Base-by-base conservation (phyloP, 805 yeast species). In the Ogataea pilisensis region DNA sequence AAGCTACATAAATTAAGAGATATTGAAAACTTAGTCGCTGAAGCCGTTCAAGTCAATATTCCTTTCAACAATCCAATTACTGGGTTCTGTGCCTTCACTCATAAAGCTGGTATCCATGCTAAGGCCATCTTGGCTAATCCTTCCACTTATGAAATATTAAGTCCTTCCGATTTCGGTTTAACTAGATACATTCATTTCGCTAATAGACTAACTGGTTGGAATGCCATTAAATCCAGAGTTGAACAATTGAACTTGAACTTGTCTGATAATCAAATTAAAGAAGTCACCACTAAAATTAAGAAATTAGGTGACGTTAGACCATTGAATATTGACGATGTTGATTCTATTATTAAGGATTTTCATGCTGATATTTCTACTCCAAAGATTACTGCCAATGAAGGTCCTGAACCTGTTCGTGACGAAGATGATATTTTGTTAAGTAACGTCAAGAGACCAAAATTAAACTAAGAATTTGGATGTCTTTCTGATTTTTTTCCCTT, bases 11-110 rank as follows among this genome's bases (percentile, higher is more conserved):
- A 91, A 76, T 78, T 91, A 54, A 82, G 99, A 70, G 98, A 91
- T 63, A 73, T 91, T 64, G 99, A 91, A 70, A 88, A 82, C 68
- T 73, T 93, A 63, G 97, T 91, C 53, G 98, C 98, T 31, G 96
- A 91, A 54, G 95, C 96, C 36, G 98, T 91, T 41, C 95, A 88
- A 70, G 96, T 91, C 49, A 91, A 91, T 69, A 78, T 93, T 58
- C 99, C 99, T 45, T 91, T 91, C 77, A 91, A 91, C 77, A 91
- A 91, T 73, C 98, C 98, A 55, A 88, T 91, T 66, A 91, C 99
- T 31, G 99, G 99, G 26, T 93, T 93, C 83, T 93, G 98, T 75
- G 99, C 99, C 34, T 91, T 91, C 73, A 91, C 99, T 45, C 99
- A 91, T 74, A 91, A 91, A 76, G 99, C 99, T 44, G 99, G 99